Evolutionary conservation across 352 stramenopile genomes (phyloP).

Genomic region (Aphanomyces astaci): DNA sequence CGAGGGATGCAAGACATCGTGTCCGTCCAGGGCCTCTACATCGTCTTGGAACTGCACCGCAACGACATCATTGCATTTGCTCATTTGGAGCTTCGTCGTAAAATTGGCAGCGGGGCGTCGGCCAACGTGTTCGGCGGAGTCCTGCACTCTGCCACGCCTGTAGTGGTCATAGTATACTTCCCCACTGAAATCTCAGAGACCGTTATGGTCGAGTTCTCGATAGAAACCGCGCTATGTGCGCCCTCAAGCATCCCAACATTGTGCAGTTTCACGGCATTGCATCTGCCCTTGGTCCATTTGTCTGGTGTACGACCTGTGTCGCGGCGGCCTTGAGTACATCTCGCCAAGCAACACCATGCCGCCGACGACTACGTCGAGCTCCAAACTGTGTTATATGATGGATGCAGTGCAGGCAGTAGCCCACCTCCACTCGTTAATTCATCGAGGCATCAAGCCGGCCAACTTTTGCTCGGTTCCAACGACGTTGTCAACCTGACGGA

Average conservation of each 20-base stretch:
- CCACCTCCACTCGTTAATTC: constrained; percentile 22
- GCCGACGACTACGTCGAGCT: constrained; percentile 10
- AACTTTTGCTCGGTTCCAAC: constrained; percentile 38
- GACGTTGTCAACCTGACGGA: constrained; percentile 45
- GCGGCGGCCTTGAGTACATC: constrained; percentile 34
- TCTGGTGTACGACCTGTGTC: constrained; percentile 46
- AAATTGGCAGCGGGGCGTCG: constrained; percentile 36
- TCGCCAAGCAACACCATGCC: constrained; percentile 22
- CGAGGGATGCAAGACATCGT: constrained; percentile 31
- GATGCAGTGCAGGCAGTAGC: constrained; percentile 28
- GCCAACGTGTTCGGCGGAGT: constrained; percentile 40
- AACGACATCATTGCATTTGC: constrained; percentile 52
- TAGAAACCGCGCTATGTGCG: constrained; percentile 39
- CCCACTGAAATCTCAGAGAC: constrained; percentile 38
- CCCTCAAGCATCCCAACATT: constrained; percentile 40
- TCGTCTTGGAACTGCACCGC: constrained; percentile 41
- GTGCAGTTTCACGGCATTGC: constrained; percentile 46
- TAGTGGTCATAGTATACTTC: constrained; percentile 59
- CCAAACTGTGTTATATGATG: constrained; percentile 38
- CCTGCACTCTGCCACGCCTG: constrained; percentile 29
- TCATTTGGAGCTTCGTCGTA: constrained; percentile 33
- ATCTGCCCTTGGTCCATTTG: constrained; percentile 46
- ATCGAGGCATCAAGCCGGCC: constrained; percentile 24
- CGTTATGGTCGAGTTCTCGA: constrained; percentile 35
- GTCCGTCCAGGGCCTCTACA: constrained; percentile 39